Evolutionary conservation across 805 yeast species (phyloP).

Genomic region (Ogataea pignaliae): DNA sequence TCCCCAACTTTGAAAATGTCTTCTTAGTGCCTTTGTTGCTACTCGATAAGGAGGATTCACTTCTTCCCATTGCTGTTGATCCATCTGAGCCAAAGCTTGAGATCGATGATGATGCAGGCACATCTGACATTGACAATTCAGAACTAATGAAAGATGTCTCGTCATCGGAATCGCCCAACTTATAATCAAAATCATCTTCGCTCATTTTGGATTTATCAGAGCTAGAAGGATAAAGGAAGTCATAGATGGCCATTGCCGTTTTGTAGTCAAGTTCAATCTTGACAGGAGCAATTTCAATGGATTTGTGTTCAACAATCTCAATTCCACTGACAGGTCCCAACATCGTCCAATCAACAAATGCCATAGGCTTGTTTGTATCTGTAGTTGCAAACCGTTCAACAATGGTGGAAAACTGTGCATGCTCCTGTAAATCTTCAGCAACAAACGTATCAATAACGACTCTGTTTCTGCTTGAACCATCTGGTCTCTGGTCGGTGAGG

Average conservation of each 20-base stretch:
- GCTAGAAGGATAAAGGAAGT: conserved; percentile 26
- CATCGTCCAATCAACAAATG: conserved; percentile 48
- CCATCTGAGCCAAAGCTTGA: conserved; percentile 2
- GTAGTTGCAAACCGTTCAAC: conserved; percentile 34
- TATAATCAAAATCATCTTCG: conserved; percentile 1
- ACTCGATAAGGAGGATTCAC: neutral
- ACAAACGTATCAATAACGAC: conserved; percentile 63
- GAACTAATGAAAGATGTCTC: conserved; percentile 1
- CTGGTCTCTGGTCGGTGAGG: conserved; percentile 56
- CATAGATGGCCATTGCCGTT: conserved; percentile 46
- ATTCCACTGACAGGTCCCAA: conserved; percentile 65
- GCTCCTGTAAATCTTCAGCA: conserved; percentile 60
- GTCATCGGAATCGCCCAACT: conserved; percentile 6
- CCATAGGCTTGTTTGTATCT: conserved; percentile 28
- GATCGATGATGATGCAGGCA: neutral
- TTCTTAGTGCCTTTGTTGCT: neutral
- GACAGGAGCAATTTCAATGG: conserved; percentile 48
- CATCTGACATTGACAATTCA: neutral
- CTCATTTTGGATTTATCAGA: conserved; percentile 8
- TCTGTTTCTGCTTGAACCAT: conserved; percentile 64
- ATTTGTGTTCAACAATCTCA: conserved; percentile 45
- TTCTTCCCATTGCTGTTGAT: neutral
- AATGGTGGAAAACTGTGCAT: conserved; percentile 65
- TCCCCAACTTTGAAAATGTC: neutral
- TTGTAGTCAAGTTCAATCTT: conserved; percentile 52